Conservation (phyloP, 2,329 filamentous ascomycete genomes). For the Sporothrix mexicana region DNA sequence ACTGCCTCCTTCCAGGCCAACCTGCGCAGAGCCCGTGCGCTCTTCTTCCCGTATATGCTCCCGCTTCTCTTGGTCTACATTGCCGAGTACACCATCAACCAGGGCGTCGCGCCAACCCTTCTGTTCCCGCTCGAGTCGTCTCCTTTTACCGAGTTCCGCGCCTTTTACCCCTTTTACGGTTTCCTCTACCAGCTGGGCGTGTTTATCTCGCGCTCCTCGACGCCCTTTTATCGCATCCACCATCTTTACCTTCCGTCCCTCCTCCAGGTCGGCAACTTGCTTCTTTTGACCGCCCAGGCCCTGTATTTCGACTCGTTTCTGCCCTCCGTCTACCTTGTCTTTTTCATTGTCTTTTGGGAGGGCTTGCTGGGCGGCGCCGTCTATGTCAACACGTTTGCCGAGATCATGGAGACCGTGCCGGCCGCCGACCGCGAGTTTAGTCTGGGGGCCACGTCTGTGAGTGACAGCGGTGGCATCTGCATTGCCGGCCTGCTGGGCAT, state of each 20-base stretch:
- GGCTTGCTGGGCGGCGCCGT: conserved; percentile 88
- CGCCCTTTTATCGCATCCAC: conserved; percentile 82
- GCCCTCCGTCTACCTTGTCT: conserved; percentile 85
- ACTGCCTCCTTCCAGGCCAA: conserved; percentile 45
- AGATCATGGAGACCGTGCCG: conserved; percentile 84
- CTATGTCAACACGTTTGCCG: conserved; percentile 95
- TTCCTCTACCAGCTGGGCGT: conserved; percentile 95
- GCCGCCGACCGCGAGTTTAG: conserved; percentile 86
- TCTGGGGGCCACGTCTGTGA: conserved; percentile 86
- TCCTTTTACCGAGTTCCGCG: conserved; percentile 80
- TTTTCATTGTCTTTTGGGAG: conserved; percentile 89
- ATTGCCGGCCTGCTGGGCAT: conserved; percentile 85
- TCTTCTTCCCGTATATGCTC: conserved; percentile 85
- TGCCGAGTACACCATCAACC: conserved; percentile 97
- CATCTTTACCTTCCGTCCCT: conserved; percentile 81
- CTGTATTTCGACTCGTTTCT: conserved; percentile 72
- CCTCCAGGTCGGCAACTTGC: conserved; percentile 80
- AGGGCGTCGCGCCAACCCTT: conserved; percentile 87
- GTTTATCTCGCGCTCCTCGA: conserved; percentile 90
- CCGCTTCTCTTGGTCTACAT: conserved; percentile 92
- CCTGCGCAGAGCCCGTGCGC: conserved; percentile 67
- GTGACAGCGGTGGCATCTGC: conserved; percentile 89
- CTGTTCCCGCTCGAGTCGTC: conserved; percentile 79
- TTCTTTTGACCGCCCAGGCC: conserved; percentile 75
- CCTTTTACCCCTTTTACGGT: conserved; percentile 93